These are phyloP conservation scores for Hanseniaspora meyeri DNA, from an alignment of 805 yeast species.

Conservation along the genomic window DNA sequence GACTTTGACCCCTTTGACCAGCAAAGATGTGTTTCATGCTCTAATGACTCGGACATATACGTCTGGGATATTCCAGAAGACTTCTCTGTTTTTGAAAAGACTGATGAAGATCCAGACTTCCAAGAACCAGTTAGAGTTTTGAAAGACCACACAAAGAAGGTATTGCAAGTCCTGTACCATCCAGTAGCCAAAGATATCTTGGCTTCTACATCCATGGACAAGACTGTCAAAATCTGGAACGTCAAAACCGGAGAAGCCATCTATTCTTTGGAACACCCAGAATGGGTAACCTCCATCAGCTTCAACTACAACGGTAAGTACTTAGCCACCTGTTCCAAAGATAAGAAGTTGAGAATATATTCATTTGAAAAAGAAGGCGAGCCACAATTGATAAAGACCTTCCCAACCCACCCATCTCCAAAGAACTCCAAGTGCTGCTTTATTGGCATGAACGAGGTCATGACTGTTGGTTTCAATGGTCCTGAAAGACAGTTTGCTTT, in stretches of 20 bases:
- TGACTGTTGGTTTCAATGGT: constrained; percentile 85
- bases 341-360: constrained; percentile 84
- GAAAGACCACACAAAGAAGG: constrained; percentile 83
- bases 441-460: constrained; percentile 76
- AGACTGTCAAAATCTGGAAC: constrained; percentile 86
- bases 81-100: constrained; percentile 53
- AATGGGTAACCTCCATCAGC: constrained; percentile 82
- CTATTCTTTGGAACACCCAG: constrained; percentile 71
- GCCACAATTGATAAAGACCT: constrained; percentile 58
- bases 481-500: constrained; percentile 92
- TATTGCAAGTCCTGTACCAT: constrained; percentile 81
- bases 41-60: constrained; percentile 70
- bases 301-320: constrained; percentile 83
- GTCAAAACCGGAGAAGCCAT: constrained; percentile 58
- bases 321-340: constrained; percentile 82
- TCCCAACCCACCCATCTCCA: constrained; percentile 85
- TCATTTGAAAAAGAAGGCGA: constrained; percentile 54
- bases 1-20: constrained; percentile 88
- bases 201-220: constrained; percentile 84
- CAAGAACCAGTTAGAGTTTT: constrained; percentile 51
- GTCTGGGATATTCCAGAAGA: constrained; percentile 81
- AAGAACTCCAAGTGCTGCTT: constrained; percentile 79
- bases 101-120: constrained; percentile 38
- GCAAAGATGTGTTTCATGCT: constrained; percentile 59
- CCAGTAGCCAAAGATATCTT: constrained; percentile 79